Evolutionary conservation across 106 monocot species (phyloP).

Genomic region (Dioscorea alata): DNA sequence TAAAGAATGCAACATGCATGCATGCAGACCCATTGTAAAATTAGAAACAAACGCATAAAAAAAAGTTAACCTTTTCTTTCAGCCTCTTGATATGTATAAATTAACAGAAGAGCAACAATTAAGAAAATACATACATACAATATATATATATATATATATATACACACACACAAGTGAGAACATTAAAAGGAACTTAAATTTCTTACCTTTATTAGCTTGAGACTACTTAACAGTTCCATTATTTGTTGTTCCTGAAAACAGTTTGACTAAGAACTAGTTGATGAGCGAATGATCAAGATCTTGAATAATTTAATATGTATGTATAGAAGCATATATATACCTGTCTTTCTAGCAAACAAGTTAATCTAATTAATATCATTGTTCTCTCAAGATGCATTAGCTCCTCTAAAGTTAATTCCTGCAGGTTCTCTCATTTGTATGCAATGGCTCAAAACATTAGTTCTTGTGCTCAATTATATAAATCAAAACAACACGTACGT

Average conservation of each 20-base stretch:
- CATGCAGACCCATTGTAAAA: background rate
- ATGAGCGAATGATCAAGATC: no score
- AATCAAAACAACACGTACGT: no score
- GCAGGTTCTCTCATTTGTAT: conserved; percentile 62
- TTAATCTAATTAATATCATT: conserved; percentile 1
- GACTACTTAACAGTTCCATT: conserved; percentile 43
- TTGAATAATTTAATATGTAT: background rate
- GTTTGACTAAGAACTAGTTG: no score
- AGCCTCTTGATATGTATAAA: conserved; percentile 16
- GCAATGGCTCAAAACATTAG: background rate
- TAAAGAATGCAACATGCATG: background rate
- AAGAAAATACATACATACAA: background rate
- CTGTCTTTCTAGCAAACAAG: no score
- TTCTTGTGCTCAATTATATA: no score
- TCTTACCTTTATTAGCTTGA: conserved; percentile 44
- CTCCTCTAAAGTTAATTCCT: conserved; percentile 42
- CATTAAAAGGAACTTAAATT: background rate
- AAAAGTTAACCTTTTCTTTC: conserved; percentile 40
- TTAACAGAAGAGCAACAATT: background rate
- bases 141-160: no score
- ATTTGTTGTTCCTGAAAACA: conserved; percentile 31
- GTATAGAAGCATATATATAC: no score
- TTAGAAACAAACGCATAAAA: background rate
- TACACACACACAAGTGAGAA: background rate
- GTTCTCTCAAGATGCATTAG: conserved; percentile 52